These are phyloP conservation scores for Hypoxylon sp. DNA, from an alignment of 2,329 filamentous ascomycete genomes.

Conservation along the genomic window DNA sequence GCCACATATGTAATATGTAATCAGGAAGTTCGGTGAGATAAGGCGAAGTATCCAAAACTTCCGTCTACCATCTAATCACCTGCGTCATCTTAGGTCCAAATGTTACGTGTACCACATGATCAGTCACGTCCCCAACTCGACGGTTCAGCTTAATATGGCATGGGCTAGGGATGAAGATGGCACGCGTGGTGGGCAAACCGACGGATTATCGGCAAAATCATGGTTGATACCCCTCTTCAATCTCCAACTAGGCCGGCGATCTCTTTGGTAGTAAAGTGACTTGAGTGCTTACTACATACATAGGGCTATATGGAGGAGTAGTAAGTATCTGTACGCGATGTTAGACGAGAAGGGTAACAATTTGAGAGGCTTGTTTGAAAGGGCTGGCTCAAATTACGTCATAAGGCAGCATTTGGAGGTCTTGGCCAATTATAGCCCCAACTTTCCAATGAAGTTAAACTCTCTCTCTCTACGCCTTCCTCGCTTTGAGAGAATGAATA, in stretches of 20 bases:
- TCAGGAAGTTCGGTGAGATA: conserved; percentile 22
- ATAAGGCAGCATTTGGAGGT: conserved; percentile 29
- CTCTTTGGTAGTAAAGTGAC: conserved; percentile 13
- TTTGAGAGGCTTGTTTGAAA: conserved; percentile 13
- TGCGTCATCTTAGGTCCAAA: conserved; percentile 23
- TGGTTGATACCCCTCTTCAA: conserved; percentile 9
- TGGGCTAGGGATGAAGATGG: conserved; percentile 25
- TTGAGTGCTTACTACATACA: conserved; percentile 33
- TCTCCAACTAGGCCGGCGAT: conserved; percentile 11
- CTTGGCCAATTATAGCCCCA: conserved; percentile 39
- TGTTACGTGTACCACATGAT: conserved; percentile 38
- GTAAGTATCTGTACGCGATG: conserved; percentile 14
- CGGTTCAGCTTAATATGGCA: conserved; percentile 27
- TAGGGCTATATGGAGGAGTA: conserved; percentile 7
- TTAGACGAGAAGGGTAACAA: conserved; percentile 3
- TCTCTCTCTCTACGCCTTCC: conserved; percentile 16
- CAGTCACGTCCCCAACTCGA: conserved; percentile 25
- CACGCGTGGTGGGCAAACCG: neutral
- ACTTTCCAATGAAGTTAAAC: conserved; percentile 10
- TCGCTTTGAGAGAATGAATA: conserved; percentile 26
- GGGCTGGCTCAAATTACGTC: conserved; percentile 34
- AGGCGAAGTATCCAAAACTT: conserved; percentile 7
- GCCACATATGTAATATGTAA: conserved; percentile 17
- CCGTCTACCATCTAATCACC: conserved; percentile 14
- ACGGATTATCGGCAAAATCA: conserved; percentile 21